Percentiles rank a stretch among this genome's conserved stretches.
phyloP scores from a whole-genome alignment of 2,329 filamentous ascomycete genomes.

The Camptophora hylomeconis region DNA sequence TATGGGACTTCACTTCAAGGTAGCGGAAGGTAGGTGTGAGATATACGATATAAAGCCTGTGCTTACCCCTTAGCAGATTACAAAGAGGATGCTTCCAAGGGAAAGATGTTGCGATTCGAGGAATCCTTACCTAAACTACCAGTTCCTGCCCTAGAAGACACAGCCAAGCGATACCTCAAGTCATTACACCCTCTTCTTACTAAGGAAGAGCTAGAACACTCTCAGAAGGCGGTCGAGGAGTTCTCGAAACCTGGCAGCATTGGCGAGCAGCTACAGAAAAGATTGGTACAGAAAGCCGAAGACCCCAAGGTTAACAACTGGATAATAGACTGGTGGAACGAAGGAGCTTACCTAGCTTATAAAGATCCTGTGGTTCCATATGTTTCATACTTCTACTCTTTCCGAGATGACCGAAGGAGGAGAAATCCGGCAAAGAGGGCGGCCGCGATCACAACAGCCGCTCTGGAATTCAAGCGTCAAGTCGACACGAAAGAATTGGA shows the following conservation, averaged over 20 bases:
- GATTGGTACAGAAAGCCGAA: conserved; percentile 65
- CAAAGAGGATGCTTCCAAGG: conserved; percentile 50
- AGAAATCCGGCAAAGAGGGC: conserved; percentile 85
- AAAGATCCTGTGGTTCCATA: conserved; percentile 94
- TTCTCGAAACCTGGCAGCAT: conserved; percentile 79
- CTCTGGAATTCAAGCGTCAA: conserved; percentile 86
- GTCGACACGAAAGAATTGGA: conserved; percentile 74
- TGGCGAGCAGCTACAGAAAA: conserved; percentile 75
- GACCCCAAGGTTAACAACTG: conserved; percentile 80
- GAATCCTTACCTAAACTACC: conserved; percentile 51
- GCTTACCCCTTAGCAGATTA: conserved; percentile 36
- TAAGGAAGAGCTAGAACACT: conserved; percentile 44
- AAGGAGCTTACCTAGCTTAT: conserved; percentile 82
- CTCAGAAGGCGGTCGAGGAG: conserved; percentile 70
- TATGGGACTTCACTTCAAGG: conserved; percentile 19
- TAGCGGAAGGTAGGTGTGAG: conserved; percentile 31
- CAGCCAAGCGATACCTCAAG: conserved; percentile 50
- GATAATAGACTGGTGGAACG: conserved; percentile 98
- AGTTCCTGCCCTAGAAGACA: conserved; percentile 52
- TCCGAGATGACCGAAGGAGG: conserved; percentile 80
- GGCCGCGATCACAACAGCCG: conserved; percentile 73
- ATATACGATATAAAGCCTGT: background rate
- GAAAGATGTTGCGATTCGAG: conserved; percentile 53
- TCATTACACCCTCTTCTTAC: conserved; percentile 52
- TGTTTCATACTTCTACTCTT: conserved; percentile 98